phyloP scores from a whole-genome alignment of 345 rosid genomes.

The Excoecaria agallocha region DNA sequence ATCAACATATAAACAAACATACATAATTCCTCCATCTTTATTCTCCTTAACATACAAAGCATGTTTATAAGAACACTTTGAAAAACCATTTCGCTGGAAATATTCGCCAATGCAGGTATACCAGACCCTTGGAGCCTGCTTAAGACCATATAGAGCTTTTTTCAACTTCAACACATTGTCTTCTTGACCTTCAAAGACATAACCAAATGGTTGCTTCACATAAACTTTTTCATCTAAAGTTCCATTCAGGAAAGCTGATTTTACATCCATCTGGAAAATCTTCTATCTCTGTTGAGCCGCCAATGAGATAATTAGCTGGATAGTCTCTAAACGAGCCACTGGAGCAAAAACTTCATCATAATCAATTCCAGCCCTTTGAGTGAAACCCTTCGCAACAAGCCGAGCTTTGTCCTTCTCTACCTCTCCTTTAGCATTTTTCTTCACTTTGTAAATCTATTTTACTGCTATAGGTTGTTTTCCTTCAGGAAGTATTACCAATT shows the following conservation, averaged over 20 bases:
- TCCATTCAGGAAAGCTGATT: not conserved
- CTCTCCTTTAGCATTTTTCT: not conserved
- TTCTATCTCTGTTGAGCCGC: not conserved
- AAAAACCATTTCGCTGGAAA: not conserved
- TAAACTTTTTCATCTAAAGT: not conserved
- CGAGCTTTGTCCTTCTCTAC: not conserved
- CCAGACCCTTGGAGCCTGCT: not conserved
- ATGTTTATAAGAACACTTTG: not conserved
- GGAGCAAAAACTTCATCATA: too few relatives aligned
- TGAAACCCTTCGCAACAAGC: not conserved
- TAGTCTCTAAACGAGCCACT: not conserved
- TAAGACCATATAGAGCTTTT: not conserved
- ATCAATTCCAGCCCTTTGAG: not conserved
- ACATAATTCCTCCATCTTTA: not conserved
- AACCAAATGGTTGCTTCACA: not conserved
- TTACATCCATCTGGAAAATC: not conserved
- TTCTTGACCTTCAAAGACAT: not conserved
- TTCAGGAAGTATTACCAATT: not conserved
- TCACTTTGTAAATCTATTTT: constrained; percentile 1
- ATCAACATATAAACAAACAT: not conserved
- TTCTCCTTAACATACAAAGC: not conserved
- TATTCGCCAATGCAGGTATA: not conserved
- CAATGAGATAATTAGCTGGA: not conserved
- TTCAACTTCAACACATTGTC: not conserved
- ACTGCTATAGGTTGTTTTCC: not conserved